Evolutionary conservation across 192 early-diverging fungal species (phyloP).

Genomic region (Backusella tarrabulga): DNA sequence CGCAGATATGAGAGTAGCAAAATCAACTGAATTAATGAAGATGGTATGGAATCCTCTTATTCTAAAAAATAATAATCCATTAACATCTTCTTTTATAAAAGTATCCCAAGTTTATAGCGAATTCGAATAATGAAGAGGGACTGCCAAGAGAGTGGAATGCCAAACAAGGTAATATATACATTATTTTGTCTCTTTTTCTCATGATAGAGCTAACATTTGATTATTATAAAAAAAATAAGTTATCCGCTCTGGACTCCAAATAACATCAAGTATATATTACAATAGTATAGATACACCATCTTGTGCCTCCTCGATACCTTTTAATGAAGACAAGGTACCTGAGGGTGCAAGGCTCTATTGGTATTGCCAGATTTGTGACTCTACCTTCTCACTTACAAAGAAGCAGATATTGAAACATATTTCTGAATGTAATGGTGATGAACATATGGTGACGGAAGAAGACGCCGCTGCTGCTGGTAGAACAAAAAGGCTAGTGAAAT

Average conservation of each 20-base stretch:
- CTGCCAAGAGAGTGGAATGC: constrained; percentile 31
- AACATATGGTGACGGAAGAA: not conserved
- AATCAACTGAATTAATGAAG: constrained; percentile 32
- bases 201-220: not conserved
- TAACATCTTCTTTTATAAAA: not conserved
- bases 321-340: not conserved
- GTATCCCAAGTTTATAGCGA: constrained; percentile 22
- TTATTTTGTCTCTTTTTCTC: not conserved
- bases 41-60: constrained; percentile 22
- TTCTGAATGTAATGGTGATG: not conserved
- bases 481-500: not conserved
- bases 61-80: not conserved
- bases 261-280: constrained; percentile 28
- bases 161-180: constrained; percentile 21
- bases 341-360: constrained; percentile 20
- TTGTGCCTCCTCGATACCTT: constrained; percentile 21
- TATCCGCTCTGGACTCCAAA: constrained; percentile 26
- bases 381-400: constrained; percentile 24
- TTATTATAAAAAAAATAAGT: not conserved
- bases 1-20: constrained; percentile 25
- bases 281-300: constrained; percentile 21
- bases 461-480: not conserved
- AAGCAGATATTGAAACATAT: constrained; percentile 27
- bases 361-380: constrained; percentile 26
- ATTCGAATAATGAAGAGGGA: constrained; percentile 2